These are phyloP conservation scores for Diaporthe humulicola DNA, from an alignment of 2,329 filamentous ascomycete species.

Conservation along the genomic window DNA sequence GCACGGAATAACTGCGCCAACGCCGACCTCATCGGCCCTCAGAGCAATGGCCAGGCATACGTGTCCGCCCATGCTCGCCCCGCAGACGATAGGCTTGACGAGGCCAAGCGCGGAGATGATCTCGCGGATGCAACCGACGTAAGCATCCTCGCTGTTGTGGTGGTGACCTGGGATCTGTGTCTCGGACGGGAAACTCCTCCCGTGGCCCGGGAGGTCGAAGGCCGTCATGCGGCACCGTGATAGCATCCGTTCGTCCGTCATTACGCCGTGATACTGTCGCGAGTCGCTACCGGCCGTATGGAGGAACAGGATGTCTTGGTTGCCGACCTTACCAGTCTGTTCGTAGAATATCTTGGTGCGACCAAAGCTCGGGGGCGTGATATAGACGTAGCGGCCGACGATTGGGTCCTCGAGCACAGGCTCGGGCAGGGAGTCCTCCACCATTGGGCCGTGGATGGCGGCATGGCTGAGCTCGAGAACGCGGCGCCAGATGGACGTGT, in stretches of 20 bases:
- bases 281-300: conserved; percentile 61
- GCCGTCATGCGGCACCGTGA: conserved; percentile 62
- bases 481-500: conserved; percentile 61
- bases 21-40: conserved; percentile 59
- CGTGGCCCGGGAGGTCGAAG: conserved; percentile 64
- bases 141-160: conserved; percentile 61
- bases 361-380: conserved; percentile 61
- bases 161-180: conserved; percentile 57
- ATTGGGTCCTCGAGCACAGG: conserved; percentile 56
- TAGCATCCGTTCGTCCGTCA: conserved; percentile 61
- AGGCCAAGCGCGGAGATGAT: conserved; percentile 58
- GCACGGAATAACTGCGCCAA: conserved; percentile 59
- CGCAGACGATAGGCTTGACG: conserved; percentile 61
- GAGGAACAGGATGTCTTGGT: conserved; percentile 59
- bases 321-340: conserved; percentile 56
- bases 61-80: conserved; percentile 64
- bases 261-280: conserved; percentile 64
- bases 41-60: conserved; percentile 62
- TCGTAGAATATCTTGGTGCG: conserved; percentile 64
- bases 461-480: conserved; percentile 62
- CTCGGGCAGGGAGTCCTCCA: conserved; percentile 53
- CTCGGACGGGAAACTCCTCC: conserved; percentile 59
- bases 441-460: conserved; percentile 58
- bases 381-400: conserved; percentile 60
- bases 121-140: conserved; percentile 58